Conservation (phyloP, 441 rosid genomes). For the Rhodomyrtus psidioides region DNA sequence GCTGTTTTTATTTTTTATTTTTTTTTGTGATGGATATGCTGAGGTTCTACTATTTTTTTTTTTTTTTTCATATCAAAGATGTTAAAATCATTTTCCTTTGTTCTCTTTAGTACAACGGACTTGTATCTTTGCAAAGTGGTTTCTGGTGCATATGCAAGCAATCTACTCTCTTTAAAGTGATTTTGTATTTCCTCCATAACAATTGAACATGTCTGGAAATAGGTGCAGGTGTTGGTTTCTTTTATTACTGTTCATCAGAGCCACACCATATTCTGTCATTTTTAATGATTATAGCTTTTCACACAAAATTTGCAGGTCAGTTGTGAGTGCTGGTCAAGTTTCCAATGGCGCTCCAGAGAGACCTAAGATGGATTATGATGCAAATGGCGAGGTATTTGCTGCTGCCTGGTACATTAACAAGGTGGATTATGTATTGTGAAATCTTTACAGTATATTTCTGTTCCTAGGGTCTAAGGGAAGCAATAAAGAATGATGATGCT, state of each 20-base stretch:
- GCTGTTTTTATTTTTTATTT: background rate
- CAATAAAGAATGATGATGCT: slow-evolving; percentile 79
- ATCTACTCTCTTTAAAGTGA: background rate
- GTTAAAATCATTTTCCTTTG: background rate
- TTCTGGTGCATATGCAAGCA: background rate
- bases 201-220: background rate
- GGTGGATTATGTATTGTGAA: background rate
- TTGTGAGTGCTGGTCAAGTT: slow-evolving; percentile 45
- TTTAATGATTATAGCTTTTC: slow-evolving; percentile 1
- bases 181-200: background rate
- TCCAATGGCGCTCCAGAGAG: slow-evolving; percentile 24
- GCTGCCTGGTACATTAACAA: background rate
- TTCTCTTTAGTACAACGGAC: background rate
- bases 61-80: background rate
- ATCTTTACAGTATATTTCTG: slow-evolving; percentile 3
- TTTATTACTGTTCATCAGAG: background rate
- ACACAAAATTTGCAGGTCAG: slow-evolving; percentile 36
- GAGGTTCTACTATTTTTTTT: background rate
- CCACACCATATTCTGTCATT: background rate
- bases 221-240: background rate
- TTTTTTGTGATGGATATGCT: background rate
- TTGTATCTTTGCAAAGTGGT: background rate
- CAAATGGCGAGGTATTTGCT: slow-evolving; percentile 71
- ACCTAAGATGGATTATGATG: slow-evolving; percentile 68
- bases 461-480: slow-evolving; percentile 84